Conservation (phyloP, 768 basidiomycete genomes). For the Obba rivulosa region DNA sequence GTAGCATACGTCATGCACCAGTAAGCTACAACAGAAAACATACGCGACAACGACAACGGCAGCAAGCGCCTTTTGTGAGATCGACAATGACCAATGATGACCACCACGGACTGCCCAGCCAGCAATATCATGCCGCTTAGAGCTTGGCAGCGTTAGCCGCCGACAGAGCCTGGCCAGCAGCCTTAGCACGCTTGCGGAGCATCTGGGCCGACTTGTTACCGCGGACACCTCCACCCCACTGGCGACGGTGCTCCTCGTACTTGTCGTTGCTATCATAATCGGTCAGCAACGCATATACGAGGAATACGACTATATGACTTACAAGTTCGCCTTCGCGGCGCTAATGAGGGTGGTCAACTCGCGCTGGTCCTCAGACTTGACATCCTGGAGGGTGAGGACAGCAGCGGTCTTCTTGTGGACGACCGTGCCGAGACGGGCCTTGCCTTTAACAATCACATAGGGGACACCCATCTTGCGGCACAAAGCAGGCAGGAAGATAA, state of each 20-base stretch:
- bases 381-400: slow-evolving; percentile 87
- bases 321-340: slow-evolving; percentile 98
- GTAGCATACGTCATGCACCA: slow-evolving; percentile 11
- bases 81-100: neutral
- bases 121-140: slow-evolving; percentile 27
- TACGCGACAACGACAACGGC: slow-evolving; percentile 7
- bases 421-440: slow-evolving; percentile 95
- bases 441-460: slow-evolving; percentile 97
- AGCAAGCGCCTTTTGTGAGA: slow-evolving; percentile 6
- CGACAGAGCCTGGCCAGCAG: slow-evolving; percentile 62
- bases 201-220: slow-evolving; percentile 93
- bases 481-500: slow-evolving; percentile 95
- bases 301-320: slow-evolving; percentile 28
- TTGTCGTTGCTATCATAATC: slow-evolving; percentile 66
- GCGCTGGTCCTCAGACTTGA: slow-evolving; percentile 89
- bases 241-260: slow-evolving; percentile 85
- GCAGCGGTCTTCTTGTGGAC: slow-evolving; percentile 99
- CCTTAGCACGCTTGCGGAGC: slow-evolving; percentile 93
- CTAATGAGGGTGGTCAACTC: slow-evolving; percentile 90
- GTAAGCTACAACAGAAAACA: slow-evolving; percentile 6
- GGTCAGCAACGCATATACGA: neutral
- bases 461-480: slow-evolving; percentile 99
- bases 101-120: slow-evolving; percentile 3
- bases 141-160: slow-evolving; percentile 60
- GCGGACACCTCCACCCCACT: slow-evolving; percentile 96